Conservation (phyloP, 139 green algal species). For the Haematococcus lacustris region DNA sequence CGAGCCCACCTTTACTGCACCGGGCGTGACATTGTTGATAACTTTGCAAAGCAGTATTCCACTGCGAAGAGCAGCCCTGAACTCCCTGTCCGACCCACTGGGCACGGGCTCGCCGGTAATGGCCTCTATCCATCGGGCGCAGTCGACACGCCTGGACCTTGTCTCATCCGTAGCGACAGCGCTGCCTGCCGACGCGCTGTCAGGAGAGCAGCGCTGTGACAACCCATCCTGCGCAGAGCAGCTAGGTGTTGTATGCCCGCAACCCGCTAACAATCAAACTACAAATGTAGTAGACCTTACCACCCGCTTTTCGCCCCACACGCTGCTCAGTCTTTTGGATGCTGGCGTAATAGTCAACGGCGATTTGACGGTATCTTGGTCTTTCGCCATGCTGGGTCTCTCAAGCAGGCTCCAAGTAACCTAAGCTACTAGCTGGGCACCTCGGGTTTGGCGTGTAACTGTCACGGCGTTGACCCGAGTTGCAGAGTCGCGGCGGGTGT, state of each 20-base stretch:
- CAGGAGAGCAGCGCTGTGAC: not conserved
- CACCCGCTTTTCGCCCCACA: not conserved
- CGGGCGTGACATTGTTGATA: constrained; percentile 3
- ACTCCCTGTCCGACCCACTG: not conserved
- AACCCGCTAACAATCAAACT: not conserved
- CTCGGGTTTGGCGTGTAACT: no score
- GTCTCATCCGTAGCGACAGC: not conserved
- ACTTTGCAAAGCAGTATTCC: constrained; percentile 1
- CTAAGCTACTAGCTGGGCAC: no score
- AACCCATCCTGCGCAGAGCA: not conserved
- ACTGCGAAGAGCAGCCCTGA: not conserved
- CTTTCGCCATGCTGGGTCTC: no score
- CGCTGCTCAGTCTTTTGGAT: not conserved
- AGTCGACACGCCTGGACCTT: not conserved
- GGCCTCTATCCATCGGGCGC: constrained; percentile 1
- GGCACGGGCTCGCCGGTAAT: constrained; percentile 3
- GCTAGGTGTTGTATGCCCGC: not conserved
- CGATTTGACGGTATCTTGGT: not conserved
- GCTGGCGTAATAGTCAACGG: not conserved
- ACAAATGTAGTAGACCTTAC: no score
- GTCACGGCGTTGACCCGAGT: no score
- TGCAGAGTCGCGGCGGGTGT: no score
- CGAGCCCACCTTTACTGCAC: not conserved
- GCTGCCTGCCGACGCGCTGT: not conserved
- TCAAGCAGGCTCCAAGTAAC: no score